phyloP scores from a whole-genome alignment of 75 land plant species.

The Pinus albicaulis region DNA sequence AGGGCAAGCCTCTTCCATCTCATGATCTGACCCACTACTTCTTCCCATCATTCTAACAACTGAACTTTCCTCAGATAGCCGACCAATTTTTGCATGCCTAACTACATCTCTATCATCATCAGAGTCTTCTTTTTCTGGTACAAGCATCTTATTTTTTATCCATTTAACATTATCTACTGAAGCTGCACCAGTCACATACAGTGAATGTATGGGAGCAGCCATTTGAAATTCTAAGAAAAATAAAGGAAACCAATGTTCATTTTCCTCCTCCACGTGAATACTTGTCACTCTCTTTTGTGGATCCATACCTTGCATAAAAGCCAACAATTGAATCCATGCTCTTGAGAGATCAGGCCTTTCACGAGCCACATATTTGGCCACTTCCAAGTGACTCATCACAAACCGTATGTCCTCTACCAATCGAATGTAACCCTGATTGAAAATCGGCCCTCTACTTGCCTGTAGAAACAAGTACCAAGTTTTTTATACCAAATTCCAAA shows the following conservation, averaged over 20 bases:
- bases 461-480: conserved; percentile 26
- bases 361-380: conserved; percentile 47
- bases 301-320: conserved; percentile 89
- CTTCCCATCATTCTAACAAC: conserved; percentile 33
- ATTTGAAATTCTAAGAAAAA: conserved; percentile 53
- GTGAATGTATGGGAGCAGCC: conserved; percentile 60
- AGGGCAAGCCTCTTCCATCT: conserved; percentile 10
- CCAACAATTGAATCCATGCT: conserved; percentile 71
- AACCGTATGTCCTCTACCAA: conserved; percentile 74
- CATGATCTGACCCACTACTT: conserved; percentile 14
- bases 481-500: conserved; percentile 7
- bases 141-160: conserved; percentile 6
- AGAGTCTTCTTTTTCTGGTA: conserved; percentile 17
- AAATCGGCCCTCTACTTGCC: conserved; percentile 51
- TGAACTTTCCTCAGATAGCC: conserved; percentile 53
- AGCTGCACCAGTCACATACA: conserved; percentile 63
- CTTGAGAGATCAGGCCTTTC: conserved; percentile 53
- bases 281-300: conserved; percentile 73
- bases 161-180: conserved; percentile 19
- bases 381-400: conserved; percentile 80
- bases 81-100: conserved; percentile 73
- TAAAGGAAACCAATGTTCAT: conserved; percentile 44
- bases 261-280: conserved; percentile 82
- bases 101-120: conserved; percentile 27
- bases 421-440: conserved; percentile 46